These are phyloP conservation scores for Spergularia bocconei DNA, from an alignment of 148 eudicot species.

Conservation along the genomic window DNA sequence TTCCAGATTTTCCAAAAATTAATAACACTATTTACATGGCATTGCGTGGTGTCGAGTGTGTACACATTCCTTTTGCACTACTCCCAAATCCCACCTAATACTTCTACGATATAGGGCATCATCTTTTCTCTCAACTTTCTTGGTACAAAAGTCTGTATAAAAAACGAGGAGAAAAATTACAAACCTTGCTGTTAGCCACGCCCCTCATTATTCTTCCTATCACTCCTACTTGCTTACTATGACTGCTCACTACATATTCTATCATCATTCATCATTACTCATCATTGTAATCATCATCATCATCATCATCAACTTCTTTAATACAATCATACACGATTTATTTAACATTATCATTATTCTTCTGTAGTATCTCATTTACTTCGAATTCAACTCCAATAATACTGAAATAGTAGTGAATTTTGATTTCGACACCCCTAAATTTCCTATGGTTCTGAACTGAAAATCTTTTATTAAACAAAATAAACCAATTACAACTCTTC, in stretches of 20 bases:
- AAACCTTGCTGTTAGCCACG: constrained; percentile 3
- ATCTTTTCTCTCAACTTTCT: not conserved
- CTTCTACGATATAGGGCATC: not conserved
- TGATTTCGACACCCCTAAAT: too few species aligned
- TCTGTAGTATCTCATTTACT: too few species aligned
- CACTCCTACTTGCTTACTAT: constrained; percentile 8
- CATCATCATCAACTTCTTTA: constrained; percentile 8
- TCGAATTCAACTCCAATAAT: too few species aligned
- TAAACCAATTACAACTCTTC: too few species aligned
- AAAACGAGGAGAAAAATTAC: not conserved
- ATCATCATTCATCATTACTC: not conserved
- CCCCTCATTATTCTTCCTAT: constrained; percentile 6
- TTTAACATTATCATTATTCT: too few species aligned
- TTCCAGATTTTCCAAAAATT: not conserved
- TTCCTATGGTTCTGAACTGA: too few species aligned
- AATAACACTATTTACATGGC: not conserved
- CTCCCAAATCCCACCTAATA: constrained; percentile 8
- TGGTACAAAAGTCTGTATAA: not conserved
- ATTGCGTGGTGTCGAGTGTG: not conserved
- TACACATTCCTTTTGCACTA: not conserved
- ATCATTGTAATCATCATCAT: constrained; percentile 16
- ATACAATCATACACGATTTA: not conserved
- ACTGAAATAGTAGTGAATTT: too few species aligned
- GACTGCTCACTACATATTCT: not conserved
- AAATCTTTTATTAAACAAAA: too few species aligned